A percentile compares a stretch with the other conserved stretches of the same genome.
phyloP scores from a whole-genome alignment of 2,329 filamentous ascomycete genomes.

The Cordyceps tenuipes region DNA sequence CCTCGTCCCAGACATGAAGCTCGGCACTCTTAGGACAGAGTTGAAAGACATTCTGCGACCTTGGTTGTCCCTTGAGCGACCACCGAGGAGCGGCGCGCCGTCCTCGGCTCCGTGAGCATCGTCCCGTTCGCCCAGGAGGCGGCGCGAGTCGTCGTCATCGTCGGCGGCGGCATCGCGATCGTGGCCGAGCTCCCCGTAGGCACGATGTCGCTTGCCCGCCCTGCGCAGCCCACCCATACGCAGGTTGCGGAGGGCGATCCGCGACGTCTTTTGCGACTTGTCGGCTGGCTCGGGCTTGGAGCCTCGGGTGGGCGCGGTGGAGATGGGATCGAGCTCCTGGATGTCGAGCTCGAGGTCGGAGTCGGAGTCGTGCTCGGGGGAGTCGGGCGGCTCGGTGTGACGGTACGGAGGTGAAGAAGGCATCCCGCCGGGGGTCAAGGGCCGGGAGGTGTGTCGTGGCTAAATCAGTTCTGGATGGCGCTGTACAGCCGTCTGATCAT shows the following conservation, averaged over 20 bases:
- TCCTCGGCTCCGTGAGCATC: slow-evolving; percentile 60
- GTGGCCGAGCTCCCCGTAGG: slow-evolving; percentile 53
- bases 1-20: slow-evolving; percentile 25
- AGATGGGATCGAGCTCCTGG: slow-evolving; percentile 66
- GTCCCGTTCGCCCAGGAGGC: slow-evolving; percentile 55
- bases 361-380: slow-evolving; percentile 60
- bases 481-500: slow-evolving; percentile 17
- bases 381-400: slow-evolving; percentile 55
- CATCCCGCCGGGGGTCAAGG: slow-evolving; percentile 37
- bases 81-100: slow-evolving; percentile 57
- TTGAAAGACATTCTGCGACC: slow-evolving; percentile 20
- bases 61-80: slow-evolving; percentile 16
- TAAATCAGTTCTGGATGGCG: slow-evolving; percentile 14
- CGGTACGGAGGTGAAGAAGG: slow-evolving; percentile 45
- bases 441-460: slow-evolving; percentile 7
- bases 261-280: slow-evolving; percentile 38
- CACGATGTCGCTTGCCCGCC: slow-evolving; percentile 43
- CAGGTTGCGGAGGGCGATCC: slow-evolving; percentile 64
- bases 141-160: slow-evolving; percentile 64
- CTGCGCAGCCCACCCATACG: slow-evolving; percentile 58
- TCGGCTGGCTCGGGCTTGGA: slow-evolving; percentile 21
- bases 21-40: slow-evolving; percentile 17
- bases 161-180: slow-evolving; percentile 47
- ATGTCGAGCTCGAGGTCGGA: slow-evolving; percentile 66
- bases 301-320: slow-evolving; percentile 27